Evolutionary conservation across 345 rosid genomes (phyloP).

Genomic region (Diplotaxis tenuifolia): DNA sequence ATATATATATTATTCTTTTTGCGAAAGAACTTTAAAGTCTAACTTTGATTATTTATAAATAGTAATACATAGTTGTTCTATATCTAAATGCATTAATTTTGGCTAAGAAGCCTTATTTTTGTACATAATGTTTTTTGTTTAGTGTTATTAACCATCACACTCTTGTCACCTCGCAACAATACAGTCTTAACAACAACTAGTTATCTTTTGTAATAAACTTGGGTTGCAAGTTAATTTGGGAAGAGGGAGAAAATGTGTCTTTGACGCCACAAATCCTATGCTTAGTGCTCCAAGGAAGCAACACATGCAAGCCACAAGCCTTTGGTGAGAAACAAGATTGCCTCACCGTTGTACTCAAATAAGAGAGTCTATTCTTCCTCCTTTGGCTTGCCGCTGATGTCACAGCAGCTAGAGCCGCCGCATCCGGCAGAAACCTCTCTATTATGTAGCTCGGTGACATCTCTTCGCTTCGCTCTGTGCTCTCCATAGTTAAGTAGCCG

Average conservation of each 20-base stretch:
- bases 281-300: constrained; percentile 72
- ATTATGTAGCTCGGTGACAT: constrained; percentile 68
- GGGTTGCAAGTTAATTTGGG: constrained; percentile 24
- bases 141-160: constrained; percentile 8
- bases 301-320: constrained; percentile 65
- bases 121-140: constrained; percentile 1
- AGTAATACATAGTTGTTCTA: neutral
- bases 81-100: constrained; percentile 14
- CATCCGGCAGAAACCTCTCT: constrained; percentile 71
- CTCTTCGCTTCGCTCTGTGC: constrained; percentile 32
- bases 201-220: constrained; percentile 34
- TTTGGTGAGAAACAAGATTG: constrained; percentile 41
- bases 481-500: constrained; percentile 40
- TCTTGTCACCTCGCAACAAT: constrained; percentile 9
- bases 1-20: too few species aligned
- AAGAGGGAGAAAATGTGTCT: constrained; percentile 44
- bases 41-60: neutral
- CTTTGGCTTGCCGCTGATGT: constrained; percentile 48
- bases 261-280: constrained; percentile 65
- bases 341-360: constrained; percentile 34
- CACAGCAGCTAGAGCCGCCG: constrained; percentile 71
- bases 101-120: constrained; percentile 16
- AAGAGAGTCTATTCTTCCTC: constrained; percentile 34
- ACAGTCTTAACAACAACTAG: constrained; percentile 12
- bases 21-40: neutral